These are phyloP conservation scores for Scorias spongiosa DNA, from an alignment of 2,329 filamentous ascomycete species.

Conservation along the genomic window DNA sequence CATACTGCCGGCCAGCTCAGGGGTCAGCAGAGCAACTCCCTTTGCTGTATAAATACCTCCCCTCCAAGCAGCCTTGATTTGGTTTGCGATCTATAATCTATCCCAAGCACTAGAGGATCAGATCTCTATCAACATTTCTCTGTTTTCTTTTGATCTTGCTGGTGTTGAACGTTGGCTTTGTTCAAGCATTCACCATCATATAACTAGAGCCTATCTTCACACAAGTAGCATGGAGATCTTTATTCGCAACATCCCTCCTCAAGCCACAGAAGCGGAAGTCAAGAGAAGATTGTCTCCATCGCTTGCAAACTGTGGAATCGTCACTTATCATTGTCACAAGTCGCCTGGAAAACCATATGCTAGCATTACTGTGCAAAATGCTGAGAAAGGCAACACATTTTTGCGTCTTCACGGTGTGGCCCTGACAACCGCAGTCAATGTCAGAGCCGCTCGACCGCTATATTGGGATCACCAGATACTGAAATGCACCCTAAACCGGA, in stretches of 20 bases:
- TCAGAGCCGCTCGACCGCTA: slow-evolving; percentile 5
- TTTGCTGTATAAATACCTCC: too few relatives aligned
- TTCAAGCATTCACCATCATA: too few relatives aligned
- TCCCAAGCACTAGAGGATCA: too few relatives aligned
- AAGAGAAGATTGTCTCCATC: slow-evolving; percentile 21
- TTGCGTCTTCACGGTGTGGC: slow-evolving; percentile 21
- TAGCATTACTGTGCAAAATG: slow-evolving; percentile 31
- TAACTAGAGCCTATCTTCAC: not conserved
- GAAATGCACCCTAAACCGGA: slow-evolving; percentile 4
- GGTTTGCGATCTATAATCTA: too few relatives aligned
- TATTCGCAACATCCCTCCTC: slow-evolving; percentile 26
- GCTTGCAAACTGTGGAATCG: slow-evolving; percentile 25
- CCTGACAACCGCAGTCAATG: slow-evolving; percentile 3
- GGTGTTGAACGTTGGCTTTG: too few relatives aligned
- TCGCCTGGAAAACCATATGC: slow-evolving; percentile 25
- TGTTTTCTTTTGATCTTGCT: too few relatives aligned
- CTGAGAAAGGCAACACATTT: slow-evolving; percentile 27
- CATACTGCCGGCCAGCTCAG: not conserved
- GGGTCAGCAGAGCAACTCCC: too few relatives aligned
- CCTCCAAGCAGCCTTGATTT: too few relatives aligned
- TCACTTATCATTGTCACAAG: slow-evolving; percentile 31
- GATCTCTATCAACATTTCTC: too few relatives aligned
- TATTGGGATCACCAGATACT: slow-evolving; percentile 4
- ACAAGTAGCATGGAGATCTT: slow-evolving; percentile 31
- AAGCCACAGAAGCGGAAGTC: slow-evolving; percentile 20